A percentile compares a stretch with the other conserved stretches of the same genome.
Evolutionary conservation across 1,284 basidiomycete genomes (phyloP).

Genomic region (Trametes versicolor): DNA sequence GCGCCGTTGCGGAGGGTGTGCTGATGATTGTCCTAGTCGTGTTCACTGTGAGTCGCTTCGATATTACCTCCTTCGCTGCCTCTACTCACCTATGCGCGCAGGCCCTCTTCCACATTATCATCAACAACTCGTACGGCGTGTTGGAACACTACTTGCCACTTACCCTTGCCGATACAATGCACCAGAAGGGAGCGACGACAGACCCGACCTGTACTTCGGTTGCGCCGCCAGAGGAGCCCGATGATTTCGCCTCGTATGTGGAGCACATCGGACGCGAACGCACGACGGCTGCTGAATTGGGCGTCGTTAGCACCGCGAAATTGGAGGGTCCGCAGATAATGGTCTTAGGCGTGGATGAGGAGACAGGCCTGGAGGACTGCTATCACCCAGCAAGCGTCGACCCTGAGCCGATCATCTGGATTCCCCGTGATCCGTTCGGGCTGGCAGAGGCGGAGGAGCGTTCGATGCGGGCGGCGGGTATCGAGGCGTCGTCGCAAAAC

Average conservation of each 20-base stretch:
- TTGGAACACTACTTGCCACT: slow-evolving; percentile 77
- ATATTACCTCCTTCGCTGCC: neutral
- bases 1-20: slow-evolving; percentile 77
- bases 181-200: slow-evolving; percentile 45
- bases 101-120: slow-evolving; percentile 73
- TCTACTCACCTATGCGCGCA: slow-evolving; percentile 43
- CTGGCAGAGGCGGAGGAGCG: slow-evolving; percentile 71
- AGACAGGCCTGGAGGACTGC: slow-evolving; percentile 60
- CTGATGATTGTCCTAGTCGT: slow-evolving; percentile 88
- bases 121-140: slow-evolving; percentile 76
- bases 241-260: slow-evolving; percentile 34
- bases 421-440: slow-evolving; percentile 78
- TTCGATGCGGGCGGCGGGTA: slow-evolving; percentile 63
- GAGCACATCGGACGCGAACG: slow-evolving; percentile 26
- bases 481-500: slow-evolving; percentile 63
- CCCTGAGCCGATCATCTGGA: slow-evolving; percentile 83
- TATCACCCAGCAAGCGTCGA: slow-evolving; percentile 84
- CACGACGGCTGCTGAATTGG: slow-evolving; percentile 5
- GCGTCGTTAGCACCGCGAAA: slow-evolving; percentile 16
- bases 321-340: slow-evolving; percentile 11
- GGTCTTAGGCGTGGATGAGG: slow-evolving; percentile 37
- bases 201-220: slow-evolving; percentile 37
- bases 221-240: slow-evolving; percentile 33
- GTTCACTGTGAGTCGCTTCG: slow-evolving; percentile 68
- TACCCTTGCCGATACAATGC: slow-evolving; percentile 78